Conservation (phyloP, 116 monocot genomes). For the Dioscorea cayenensis region DNA sequence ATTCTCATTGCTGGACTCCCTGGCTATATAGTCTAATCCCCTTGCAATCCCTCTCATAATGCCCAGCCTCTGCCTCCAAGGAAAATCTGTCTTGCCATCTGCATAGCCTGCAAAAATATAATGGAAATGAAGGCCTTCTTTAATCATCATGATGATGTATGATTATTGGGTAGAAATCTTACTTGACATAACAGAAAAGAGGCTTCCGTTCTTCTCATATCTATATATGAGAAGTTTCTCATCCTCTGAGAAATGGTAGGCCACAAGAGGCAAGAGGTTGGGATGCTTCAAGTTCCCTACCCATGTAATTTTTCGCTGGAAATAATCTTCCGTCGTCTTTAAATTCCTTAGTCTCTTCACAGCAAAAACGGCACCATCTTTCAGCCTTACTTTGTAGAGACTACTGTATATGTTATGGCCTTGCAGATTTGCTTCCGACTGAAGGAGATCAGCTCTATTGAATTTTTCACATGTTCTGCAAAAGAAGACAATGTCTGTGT, state of each 20-base stretch:
- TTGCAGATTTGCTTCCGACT: conserved; percentile 11
- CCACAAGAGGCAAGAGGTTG: conserved; percentile 15
- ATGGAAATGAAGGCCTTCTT: background rate
- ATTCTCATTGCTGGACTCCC: background rate
- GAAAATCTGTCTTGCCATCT: conserved; percentile 5
- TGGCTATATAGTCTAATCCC: conserved; percentile 4
- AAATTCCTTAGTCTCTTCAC: conserved; percentile 20
- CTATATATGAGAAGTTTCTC: conserved; percentile 20
- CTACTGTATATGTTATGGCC: conserved; percentile 17
- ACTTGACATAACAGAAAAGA: conserved; percentile 15
- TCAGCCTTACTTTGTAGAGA: conserved; percentile 10
- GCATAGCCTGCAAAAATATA: conserved; percentile 13
- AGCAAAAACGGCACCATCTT: conserved; percentile 3
- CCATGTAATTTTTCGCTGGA: conserved; percentile 13
- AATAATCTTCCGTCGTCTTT: conserved; percentile 4
- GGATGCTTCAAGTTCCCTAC: conserved; percentile 23
- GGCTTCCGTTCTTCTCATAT: conserved; percentile 12
- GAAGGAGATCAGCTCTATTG: conserved; percentile 9
- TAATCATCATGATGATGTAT: background rate
- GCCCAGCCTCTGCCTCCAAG: conserved; percentile 6
- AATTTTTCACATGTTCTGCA: conserved; percentile 4
- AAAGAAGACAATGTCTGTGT: conserved; percentile 8
- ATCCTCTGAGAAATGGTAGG: conserved; percentile 12
- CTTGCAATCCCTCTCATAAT: conserved; percentile 9
- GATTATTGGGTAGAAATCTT: conserved; percentile 3